Percentiles rank a stretch among this genome's conserved stretches.
Evolutionary conservation across 140 eudicot genomes (phyloP).

Genomic region (Anethum foeniculum): DNA sequence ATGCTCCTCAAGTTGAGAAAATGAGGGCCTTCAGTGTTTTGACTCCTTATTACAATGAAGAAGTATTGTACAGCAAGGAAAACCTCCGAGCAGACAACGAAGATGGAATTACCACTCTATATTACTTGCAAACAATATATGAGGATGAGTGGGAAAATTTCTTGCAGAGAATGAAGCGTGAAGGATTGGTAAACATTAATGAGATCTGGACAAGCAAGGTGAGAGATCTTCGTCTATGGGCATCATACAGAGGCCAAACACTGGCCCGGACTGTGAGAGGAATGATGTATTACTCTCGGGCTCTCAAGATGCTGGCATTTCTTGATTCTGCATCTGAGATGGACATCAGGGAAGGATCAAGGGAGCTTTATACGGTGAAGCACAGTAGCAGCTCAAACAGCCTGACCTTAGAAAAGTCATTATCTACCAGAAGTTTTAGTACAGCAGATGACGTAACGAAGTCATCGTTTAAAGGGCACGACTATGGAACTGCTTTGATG

Average conservation of each 20-base stretch:
- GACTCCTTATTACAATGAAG: slow-evolving; percentile 94
- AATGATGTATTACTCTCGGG: slow-evolving; percentile 36
- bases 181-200: slow-evolving; percentile 48
- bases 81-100: slow-evolving; percentile 77
- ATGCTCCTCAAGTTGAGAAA: slow-evolving; percentile 91
- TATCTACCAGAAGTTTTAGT: background rate
- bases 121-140: slow-evolving; percentile 77
- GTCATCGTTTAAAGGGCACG: slow-evolving; percentile 4
- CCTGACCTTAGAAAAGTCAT: background rate
- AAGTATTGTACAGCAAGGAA: slow-evolving; percentile 74
- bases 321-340: slow-evolving; percentile 15
- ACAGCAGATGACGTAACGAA: background rate
- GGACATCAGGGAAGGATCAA: slow-evolving; percentile 11
- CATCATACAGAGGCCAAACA: slow-evolving; percentile 92
- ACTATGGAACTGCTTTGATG: slow-evolving; percentile 12
- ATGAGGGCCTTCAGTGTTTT: slow-evolving; percentile 91
- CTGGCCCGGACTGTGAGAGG: slow-evolving; percentile 92
- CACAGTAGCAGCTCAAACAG: background rate
- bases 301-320: slow-evolving; percentile 14
- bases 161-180: slow-evolving; percentile 69
- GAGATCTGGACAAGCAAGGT: slow-evolving; percentile 52
- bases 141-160: slow-evolving; percentile 85
- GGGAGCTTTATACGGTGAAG: slow-evolving; percentile 7
- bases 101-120: slow-evolving; percentile 82
- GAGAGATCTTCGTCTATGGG: slow-evolving; percentile 85